Evolutionary conservation across 257 asterid genomes (phyloP).

Genomic region (Nicotiana sylvestris): DNA sequence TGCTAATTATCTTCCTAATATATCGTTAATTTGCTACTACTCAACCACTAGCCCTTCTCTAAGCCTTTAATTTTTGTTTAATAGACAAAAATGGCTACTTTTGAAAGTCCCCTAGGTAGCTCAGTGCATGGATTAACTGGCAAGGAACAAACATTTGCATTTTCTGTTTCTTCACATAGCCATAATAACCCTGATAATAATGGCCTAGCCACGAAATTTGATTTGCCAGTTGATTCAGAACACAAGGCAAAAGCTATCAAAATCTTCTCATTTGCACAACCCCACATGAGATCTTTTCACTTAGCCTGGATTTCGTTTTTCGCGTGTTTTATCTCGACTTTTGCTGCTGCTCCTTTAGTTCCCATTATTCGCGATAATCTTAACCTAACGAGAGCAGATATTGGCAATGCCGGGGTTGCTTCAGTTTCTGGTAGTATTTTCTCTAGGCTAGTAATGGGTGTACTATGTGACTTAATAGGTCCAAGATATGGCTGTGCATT

Average conservation of each 20-base stretch:
- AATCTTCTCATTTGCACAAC: slow-evolving; percentile 27
- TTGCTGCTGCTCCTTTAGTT: slow-evolving; percentile 61
- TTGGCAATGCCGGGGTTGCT: slow-evolving; percentile 64
- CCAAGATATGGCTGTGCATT: slow-evolving; percentile 57
- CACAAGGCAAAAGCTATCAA: slow-evolving; percentile 27
- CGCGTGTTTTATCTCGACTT: slow-evolving; percentile 61
- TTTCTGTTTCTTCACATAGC: neutral
- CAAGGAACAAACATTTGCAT: slow-evolving; percentile 15
- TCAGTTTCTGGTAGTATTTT: slow-evolving; percentile 60
- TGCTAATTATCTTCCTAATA: neutral
- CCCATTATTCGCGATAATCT: slow-evolving; percentile 63
- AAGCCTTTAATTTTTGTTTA: neutral
- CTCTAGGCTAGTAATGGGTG: slow-evolving; percentile 67
- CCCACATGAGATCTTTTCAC: slow-evolving; percentile 66
- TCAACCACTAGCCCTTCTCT: neutral
- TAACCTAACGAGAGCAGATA: slow-evolving; percentile 38
- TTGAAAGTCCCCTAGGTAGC: neutral
- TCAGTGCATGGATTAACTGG: slow-evolving; percentile 20
- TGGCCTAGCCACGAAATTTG: slow-evolving; percentile 7
- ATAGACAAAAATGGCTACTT: neutral
- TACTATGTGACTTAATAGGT: slow-evolving; percentile 49
- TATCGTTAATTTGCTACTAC: neutral
- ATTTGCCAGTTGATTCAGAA: slow-evolving; percentile 32
- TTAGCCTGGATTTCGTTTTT: slow-evolving; percentile 65
- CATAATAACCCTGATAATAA: neutral